Percentiles rank a stretch among this genome's conserved stretches.
Conservation (phyloP, 768 basidiomycete genomes). For the Hysterangium stoloniferum region DNA sequence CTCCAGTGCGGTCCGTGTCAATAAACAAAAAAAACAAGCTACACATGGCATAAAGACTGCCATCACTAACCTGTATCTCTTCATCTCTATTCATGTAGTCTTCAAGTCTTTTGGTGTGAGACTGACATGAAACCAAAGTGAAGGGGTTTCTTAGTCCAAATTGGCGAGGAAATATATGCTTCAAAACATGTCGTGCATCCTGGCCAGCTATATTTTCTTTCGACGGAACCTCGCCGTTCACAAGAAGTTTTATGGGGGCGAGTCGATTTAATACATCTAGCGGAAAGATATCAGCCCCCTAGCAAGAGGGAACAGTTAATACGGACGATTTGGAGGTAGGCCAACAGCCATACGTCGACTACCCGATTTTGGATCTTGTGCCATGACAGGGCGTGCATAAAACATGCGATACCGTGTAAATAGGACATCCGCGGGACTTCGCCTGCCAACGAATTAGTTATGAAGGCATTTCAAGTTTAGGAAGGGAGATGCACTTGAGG, state of each 20-base stretch:
- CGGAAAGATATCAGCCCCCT: neutral
- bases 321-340: constrained; percentile 59
- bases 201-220: constrained; percentile 28
- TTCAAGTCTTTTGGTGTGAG: constrained; percentile 29
- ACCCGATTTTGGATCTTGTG: constrained; percentile 35
- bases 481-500: too few species aligned
- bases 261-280: constrained; percentile 64
- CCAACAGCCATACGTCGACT: constrained; percentile 49
- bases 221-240: constrained; percentile 31
- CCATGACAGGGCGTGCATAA: constrained; percentile 47
- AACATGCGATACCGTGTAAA: constrained; percentile 55
- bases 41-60: constrained; percentile 11
- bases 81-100: constrained; percentile 55
- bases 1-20: constrained; percentile 20
- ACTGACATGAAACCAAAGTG: constrained; percentile 14
- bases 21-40: constrained; percentile 8
- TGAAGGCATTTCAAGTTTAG: neutral
- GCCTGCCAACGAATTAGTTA: constrained; percentile 22
- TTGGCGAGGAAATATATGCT: constrained; percentile 81
- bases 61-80: constrained; percentile 54
- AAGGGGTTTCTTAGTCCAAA: constrained; percentile 64
- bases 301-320: neutral
- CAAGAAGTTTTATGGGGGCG: constrained; percentile 31
- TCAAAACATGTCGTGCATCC: constrained; percentile 58
- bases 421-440: constrained; percentile 41